These are phyloP conservation scores for Dunaliella primolecta DNA, from an alignment of 139 green algal genomes.

Conservation along the genomic window DNA sequence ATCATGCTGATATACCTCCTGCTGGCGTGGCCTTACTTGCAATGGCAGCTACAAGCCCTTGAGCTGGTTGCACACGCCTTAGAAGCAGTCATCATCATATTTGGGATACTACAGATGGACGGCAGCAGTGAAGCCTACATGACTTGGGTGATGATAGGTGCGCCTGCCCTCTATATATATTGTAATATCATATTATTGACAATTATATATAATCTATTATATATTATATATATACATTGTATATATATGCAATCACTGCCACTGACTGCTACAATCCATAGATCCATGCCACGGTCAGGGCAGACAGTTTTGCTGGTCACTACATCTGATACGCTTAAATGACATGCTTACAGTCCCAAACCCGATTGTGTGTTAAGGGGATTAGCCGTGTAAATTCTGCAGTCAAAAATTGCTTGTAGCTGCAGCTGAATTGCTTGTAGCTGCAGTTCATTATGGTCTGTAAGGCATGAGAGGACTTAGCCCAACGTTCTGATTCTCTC, in stretches of 20 bases:
- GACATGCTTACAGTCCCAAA: no score
- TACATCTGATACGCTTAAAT: neutral
- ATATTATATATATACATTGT: neutral
- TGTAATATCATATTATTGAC: no score
- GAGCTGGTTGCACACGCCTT: neutral
- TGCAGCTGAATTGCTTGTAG: no score
- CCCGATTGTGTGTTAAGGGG: no score
- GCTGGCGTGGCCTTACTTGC: neutral
- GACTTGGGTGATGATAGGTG: neutral
- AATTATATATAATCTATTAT: neutral
- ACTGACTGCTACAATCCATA: neutral
- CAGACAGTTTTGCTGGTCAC: neutral
- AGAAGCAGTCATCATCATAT: neutral
- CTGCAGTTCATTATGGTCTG: no score
- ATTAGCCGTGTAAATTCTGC: no score
- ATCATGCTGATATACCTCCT: neutral
- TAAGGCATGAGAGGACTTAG: no score
- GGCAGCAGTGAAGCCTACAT: neutral
- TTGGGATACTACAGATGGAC: neutral
- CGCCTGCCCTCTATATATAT: neutral
- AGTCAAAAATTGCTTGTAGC: no score
- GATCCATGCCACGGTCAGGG: neutral
- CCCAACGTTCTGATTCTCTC: no score
- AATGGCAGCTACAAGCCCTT: constrained; percentile 2
- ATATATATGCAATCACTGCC: neutral